Percentiles rank a stretch among this genome's conserved stretches.
These are phyloP conservation scores for Amylostereum chailletii DNA, from an alignment of 1,284 basidiomycete genomes.

Conservation along the genomic window DNA sequence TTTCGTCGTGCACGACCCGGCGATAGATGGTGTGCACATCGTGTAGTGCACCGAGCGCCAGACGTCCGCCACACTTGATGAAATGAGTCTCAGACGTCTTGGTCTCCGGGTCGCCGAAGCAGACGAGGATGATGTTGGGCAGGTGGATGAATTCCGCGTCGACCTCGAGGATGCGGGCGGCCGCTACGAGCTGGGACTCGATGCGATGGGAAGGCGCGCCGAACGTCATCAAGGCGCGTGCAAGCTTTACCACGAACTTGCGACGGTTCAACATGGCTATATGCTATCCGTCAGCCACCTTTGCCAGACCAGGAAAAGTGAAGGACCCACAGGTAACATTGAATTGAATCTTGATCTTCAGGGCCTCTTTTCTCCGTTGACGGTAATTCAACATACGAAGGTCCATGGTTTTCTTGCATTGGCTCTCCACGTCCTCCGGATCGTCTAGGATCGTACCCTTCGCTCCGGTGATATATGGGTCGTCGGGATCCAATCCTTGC, in stretches of 20 bases:
- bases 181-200: constrained; percentile 62
- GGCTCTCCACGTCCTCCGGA: constrained; percentile 49
- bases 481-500: constrained; percentile 23
- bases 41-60: constrained; percentile 71
- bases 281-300: background rate
- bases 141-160: constrained; percentile 78
- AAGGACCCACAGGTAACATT: constrained; percentile 51
- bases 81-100: constrained; percentile 78
- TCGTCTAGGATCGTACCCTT: constrained; percentile 38
- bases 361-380: constrained; percentile 51
- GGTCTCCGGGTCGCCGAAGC: constrained; percentile 73
- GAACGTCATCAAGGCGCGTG: constrained; percentile 57
- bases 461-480: constrained; percentile 22
- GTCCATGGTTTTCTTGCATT: constrained; percentile 19
- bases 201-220: constrained; percentile 69
- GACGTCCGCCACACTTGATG: constrained; percentile 65
- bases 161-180: constrained; percentile 75
- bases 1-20: constrained; percentile 76
- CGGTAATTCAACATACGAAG: constrained; percentile 58
- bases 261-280: constrained; percentile 48
- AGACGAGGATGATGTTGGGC: constrained; percentile 75
- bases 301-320: constrained; percentile 10
- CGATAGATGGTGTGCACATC: constrained; percentile 73
- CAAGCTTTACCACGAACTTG: constrained; percentile 54
- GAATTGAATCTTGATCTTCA: constrained; percentile 58